Base-by-base conservation (phyloP, 768 basidiomycete species). In the Hericium alpestre region DNA sequence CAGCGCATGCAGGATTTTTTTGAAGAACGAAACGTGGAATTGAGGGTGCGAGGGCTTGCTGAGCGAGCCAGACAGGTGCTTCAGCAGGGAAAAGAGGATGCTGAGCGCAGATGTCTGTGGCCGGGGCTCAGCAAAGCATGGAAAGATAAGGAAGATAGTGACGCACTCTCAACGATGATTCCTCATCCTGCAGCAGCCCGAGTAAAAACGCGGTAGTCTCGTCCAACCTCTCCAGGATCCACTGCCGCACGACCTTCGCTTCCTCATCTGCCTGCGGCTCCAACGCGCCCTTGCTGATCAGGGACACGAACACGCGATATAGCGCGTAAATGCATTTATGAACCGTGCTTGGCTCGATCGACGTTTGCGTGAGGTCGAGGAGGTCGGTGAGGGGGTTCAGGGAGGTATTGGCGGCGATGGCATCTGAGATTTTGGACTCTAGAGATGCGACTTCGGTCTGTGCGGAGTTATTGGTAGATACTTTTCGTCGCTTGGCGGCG, bases 321-420 rank as follows among this genome's bases (percentile, higher is more conserved):
- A 88, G 68, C 0, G 91, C 85, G 70, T 92, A 95, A 16, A 93
- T 78, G 1, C 80, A 84, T 66, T 87, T 92, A 56, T 79, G 87
- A 13, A 82, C 78, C 27, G 80, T 76, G 60, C 77, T 76, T 0
- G 87, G 72, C 41, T 82, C 76, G 43, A 72, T 63, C 1, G 76
- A 67, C 16, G 72, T 67, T 32, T 74, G 68, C 0, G 83, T 75
- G 32, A 90, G 69, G 15, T 80, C 72, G 54, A 92, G 67, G 8
- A 96, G 81, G 67, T 92, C 87, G 12, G 84, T 80, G 20, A 96
- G 70, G 27, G 79, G 73, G 65, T 96, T 97, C 46, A 96, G 75
- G 18, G 91, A 89, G 13, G 73, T 62, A 60, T 83, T 79, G 6
- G 72, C 64, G 8, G 76, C 65, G 3, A 84, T 71, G 0, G 88